Evolutionary conservation across 1,139 yeast species (phyloP), one percentile per base, ranked within the genome.

Genomic region (Candida sp.): DNA sequence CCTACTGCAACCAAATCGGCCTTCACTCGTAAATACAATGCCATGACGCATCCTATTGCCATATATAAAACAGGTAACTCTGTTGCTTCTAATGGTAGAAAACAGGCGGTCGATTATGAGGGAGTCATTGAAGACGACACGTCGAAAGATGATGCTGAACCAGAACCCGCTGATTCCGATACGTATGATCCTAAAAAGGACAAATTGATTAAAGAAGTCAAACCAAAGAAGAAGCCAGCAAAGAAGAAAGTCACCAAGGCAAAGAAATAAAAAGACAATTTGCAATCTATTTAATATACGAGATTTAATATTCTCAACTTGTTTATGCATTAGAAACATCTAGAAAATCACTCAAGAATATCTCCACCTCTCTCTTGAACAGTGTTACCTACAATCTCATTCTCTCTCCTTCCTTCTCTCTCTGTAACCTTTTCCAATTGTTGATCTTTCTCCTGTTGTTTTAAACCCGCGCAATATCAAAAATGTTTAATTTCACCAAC

Each of bases 1-100:
- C 81, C 93, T 9, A 77, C 96, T 1, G 75, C 82, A 29, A 83
- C 82, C 21, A 95, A 95, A 60, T 70, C 95, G 5, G 84, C 89
- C 8, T 90, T 93, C 61, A 95, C 99, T 0, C 73, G 96, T 52
- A 80, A 76, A 50, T 93, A 93, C 61, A 95, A 95, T 60, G 63
- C 79, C 12, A 64, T 64, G 38, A 70, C 81, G 7, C 99, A 93
- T 65, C 98, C 98, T 1, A 81, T 87, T 3, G 90, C 97, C 3
- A 89, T 88, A 47, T 86, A 86, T 72, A 80, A 77, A 54, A 81
- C 86, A 1, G 86, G 86, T 7, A 78, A 77, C 49, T 74, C 82
- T 4, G 72, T 77, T 15, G 63, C 73, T 21, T 53, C 57, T 50
- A 63, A 72, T 1, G 68, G 63, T 8, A 63, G 63, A 9, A 54